phyloP scores from a whole-genome alignment of 352 stramenopile species.

The Globisporangium parvum region DNA sequence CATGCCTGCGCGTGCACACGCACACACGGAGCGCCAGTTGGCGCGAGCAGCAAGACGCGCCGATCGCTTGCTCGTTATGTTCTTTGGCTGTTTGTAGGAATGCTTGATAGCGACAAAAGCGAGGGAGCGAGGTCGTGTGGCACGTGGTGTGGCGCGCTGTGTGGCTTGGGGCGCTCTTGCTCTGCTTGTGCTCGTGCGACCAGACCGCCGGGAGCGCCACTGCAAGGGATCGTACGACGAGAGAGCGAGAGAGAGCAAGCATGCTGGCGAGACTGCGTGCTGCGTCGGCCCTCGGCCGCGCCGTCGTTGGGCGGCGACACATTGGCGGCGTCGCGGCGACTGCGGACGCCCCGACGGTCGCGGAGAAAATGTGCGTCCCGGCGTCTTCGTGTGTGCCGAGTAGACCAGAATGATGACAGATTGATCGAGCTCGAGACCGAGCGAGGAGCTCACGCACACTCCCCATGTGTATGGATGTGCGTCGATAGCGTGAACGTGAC shows the following conservation, averaged over 20 bases:
- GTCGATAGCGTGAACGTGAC: constrained; percentile 68
- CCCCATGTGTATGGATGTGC: constrained; percentile 1
- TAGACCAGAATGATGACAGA: not conserved
- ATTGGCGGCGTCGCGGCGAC: constrained; percentile 41
- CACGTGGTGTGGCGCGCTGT: not conserved
- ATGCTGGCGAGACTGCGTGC: constrained; percentile 40
- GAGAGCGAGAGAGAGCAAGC: constrained; percentile 5
- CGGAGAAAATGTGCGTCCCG: constrained; percentile 52
- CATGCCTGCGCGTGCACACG: constrained; percentile 15
- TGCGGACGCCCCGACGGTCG: constrained; percentile 35
- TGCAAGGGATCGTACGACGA: not conserved
- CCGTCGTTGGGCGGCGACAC: constrained; percentile 31
- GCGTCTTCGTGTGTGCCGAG: not conserved
- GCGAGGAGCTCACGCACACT: not conserved
- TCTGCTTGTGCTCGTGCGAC: too few relatives aligned
- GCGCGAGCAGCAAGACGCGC: too few relatives aligned
- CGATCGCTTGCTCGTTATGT: too few relatives aligned
- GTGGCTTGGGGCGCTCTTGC: not conserved
- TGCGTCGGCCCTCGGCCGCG: constrained; percentile 14
- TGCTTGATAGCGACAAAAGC: too few relatives aligned
- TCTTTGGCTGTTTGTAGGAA: too few relatives aligned
- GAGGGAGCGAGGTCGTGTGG: too few relatives aligned
- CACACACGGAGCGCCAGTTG: too few relatives aligned
- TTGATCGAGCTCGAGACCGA: not conserved
- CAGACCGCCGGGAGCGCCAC: constrained; percentile 2